Evolutionary conservation across 2,329 filamentous ascomycete species (phyloP), one percentile per base, ranked within the genome.

Genomic region (Diaporthe caulivora): DNA sequence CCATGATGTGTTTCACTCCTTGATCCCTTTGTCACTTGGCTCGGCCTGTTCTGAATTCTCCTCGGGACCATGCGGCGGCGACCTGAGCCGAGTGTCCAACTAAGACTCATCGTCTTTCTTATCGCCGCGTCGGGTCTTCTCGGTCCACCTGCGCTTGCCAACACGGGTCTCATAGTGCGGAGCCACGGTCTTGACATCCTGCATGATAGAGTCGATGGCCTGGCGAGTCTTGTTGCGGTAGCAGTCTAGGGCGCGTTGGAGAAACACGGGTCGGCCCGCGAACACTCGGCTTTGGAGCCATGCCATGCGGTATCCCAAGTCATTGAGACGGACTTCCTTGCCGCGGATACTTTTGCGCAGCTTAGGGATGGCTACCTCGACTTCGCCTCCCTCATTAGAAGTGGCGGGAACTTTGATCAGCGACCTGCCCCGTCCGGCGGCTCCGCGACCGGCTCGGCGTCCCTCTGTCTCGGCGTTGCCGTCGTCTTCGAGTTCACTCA

Each of bases 221-320:
- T 90, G 92, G 76, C 93, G 91, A 82, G 95, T 97, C 87, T 97
- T 98, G 82, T 95, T 96, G 78, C 96, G 93, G 83, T 98, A 98
- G 75, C 94, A 95, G 82, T 98, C 96, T 83, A 98, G 86, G 78
- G 95, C 95, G 87, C 95, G 92, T 83, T 98, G 96, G 79, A 98
- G 86, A 82, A 98, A 98, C 62, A 98, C 87, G 53, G 93, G 95
- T 78, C 95, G 90, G 17, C 93, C 94, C 1, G 95, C 92, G 85
- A 98, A 98, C 15, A 96, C 94, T 79, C 96, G 89, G 81, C 95
- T 97, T 85, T 98, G 96, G 71, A 95, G 92, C 96, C 97, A 99
- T 64, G 94, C 95, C 94, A 99, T 97, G 60, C 96, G 91, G 82
- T 97, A 97, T 2, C 95, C 96, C 58, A 98, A 86, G 80, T 98